Evolutionary conservation across 2,329 filamentous ascomycete genomes (phyloP).

Genomic region (Myriangium duriaei): DNA sequence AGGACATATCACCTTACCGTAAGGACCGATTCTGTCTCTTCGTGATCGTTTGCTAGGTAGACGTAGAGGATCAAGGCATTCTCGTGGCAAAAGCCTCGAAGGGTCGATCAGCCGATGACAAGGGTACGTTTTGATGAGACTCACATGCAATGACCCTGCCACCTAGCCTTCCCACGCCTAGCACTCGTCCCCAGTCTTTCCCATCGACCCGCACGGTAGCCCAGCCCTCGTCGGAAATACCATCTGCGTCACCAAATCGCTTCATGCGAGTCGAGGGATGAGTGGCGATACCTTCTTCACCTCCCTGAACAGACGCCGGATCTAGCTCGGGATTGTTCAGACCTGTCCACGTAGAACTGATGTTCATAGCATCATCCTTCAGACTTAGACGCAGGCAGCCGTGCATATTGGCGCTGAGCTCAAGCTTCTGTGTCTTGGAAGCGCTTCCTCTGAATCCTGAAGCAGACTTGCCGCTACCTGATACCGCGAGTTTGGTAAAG

Average conservation of each 20-base stretch:
- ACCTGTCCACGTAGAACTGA: conserved; percentile 73
- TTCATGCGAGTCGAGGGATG: conserved; percentile 74
- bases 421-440: conserved; percentile 49
- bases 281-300: conserved; percentile 54
- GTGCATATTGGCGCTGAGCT: conserved; percentile 89
- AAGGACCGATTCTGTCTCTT: conserved; percentile 60
- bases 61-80: conserved; percentile 75
- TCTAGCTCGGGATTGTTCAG: conserved; percentile 82
- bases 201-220: conserved; percentile 84
- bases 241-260: conserved; percentile 39
- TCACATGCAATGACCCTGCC: conserved; percentile 83
- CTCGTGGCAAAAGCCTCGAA: conserved; percentile 55
- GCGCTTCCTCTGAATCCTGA: conserved; percentile 22
- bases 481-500: conserved; percentile 69
- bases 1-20: too few relatives aligned
- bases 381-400: conserved; percentile 71
- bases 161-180: conserved; percentile 81
- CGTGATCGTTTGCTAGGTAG: conserved; percentile 61
- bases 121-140: conserved; percentile 18
- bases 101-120: conserved; percentile 13
- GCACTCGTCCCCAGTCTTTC: conserved; percentile 84
- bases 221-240: conserved; percentile 70
- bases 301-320: conserved; percentile 55
- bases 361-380: conserved; percentile 69
- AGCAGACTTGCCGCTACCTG: conserved; percentile 20